A percentile compares a stretch with the other conserved stretches of the same genome.
Conservation (phyloP, 2,329 filamentous ascomycete genomes). For the Diaporthe helianthi region DNA sequence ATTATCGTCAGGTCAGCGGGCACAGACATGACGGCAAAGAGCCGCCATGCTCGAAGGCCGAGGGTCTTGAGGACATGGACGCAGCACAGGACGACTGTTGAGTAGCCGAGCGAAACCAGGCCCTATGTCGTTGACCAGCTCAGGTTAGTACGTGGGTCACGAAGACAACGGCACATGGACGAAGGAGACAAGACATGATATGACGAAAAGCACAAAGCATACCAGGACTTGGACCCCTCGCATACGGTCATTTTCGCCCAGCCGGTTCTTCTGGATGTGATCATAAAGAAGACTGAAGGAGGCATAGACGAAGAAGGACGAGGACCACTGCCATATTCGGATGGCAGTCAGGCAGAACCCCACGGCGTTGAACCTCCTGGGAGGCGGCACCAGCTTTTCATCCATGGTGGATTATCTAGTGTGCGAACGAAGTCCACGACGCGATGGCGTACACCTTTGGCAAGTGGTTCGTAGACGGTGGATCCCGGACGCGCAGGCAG, state of each 20-base stretch:
- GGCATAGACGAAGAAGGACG: constrained; percentile 42
- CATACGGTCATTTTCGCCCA: constrained; percentile 28
- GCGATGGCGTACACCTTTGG: constrained; percentile 5
- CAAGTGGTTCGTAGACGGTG: not conserved
- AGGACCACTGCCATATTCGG: constrained; percentile 38
- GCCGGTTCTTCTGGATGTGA: constrained; percentile 25
- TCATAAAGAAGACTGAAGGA: constrained; percentile 33
- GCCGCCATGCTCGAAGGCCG: constrained; percentile 34
- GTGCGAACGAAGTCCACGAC: not conserved
- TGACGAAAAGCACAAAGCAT: not conserved
- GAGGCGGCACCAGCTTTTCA: constrained; percentile 21
- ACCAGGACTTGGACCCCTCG: constrained; percentile 32
- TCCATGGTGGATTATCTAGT: constrained; percentile 18
- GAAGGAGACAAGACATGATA: not conserved
- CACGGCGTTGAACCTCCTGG: constrained; percentile 33
- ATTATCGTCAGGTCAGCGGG: constrained; percentile 39
- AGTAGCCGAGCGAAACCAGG: constrained; percentile 36
- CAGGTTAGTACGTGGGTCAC: not conserved
- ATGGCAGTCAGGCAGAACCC: constrained; percentile 34
- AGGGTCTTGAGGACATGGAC: constrained; percentile 36
- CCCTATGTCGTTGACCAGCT: constrained; percentile 29
- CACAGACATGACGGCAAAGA: constrained; percentile 35
- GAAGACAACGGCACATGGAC: not conserved
- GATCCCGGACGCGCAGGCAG: not conserved
- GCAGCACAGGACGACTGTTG: constrained; percentile 35